Conservation (phyloP, 805 yeast species). For the Myxozyma melibiosi region DNA sequence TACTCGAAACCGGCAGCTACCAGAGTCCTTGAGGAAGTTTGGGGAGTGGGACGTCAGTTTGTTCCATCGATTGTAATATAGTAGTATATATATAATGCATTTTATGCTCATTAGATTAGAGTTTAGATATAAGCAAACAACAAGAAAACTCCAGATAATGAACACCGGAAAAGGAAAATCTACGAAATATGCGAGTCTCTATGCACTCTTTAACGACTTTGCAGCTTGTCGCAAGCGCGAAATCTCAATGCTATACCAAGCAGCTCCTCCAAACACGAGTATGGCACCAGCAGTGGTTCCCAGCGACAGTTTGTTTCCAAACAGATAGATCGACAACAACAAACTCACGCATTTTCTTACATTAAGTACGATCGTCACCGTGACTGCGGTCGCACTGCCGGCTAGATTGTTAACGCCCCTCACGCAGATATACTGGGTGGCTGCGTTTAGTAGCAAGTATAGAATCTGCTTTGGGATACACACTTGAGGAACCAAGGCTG, state of each 20-base stretch:
- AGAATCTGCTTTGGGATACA: constrained; percentile 34
- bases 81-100: background rate
- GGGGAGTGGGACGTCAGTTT: constrained; percentile 42
- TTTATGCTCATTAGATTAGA: background rate
- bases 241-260: constrained; percentile 45
- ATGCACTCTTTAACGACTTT: background rate
- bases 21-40: constrained; percentile 37
- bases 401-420: constrained; percentile 68
- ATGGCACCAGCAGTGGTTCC: constrained; percentile 52
- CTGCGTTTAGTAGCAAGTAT: constrained; percentile 48
- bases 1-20: constrained; percentile 43
- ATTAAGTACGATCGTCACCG: constrained; percentile 61
- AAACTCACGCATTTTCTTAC: constrained; percentile 65
- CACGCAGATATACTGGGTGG: constrained; percentile 64
- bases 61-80: constrained; percentile 28
- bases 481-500: background rate
- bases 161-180: background rate
- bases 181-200: background rate
- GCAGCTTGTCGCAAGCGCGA: constrained; percentile 21
- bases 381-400: constrained; percentile 60
- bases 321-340: constrained; percentile 56
- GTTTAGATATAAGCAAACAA: background rate
- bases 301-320: constrained; percentile 49
- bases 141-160: background rate
- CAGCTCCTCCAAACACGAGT: constrained; percentile 59